A percentile compares a stretch with the other conserved stretches of the same genome.
These are phyloP conservation scores for Urtica urens DNA, from an alignment of 306 rosid genomes.

Conservation along the genomic window DNA sequence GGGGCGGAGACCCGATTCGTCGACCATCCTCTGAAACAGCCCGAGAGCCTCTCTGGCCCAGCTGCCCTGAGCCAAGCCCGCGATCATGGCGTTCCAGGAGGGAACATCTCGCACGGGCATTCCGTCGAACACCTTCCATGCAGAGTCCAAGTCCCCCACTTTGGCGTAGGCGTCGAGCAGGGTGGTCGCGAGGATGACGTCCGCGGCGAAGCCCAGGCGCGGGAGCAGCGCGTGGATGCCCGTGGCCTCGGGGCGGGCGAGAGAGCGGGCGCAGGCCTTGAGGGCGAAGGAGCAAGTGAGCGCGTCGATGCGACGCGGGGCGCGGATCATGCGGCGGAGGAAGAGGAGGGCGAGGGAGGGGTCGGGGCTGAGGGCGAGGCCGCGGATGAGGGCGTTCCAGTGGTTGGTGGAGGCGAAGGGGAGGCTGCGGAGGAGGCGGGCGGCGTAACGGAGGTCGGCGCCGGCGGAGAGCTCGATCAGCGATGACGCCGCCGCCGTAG, in stretches of 20 bases:
- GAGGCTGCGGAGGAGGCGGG: constrained; percentile 34
- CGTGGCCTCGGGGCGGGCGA: constrained; percentile 46
- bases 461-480: constrained; percentile 59
- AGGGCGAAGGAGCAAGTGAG: constrained; percentile 69
- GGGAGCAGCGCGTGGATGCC: constrained; percentile 59
- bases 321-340: constrained; percentile 38
- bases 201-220: constrained; percentile 48
- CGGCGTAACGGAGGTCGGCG: constrained; percentile 46
- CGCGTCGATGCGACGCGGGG: constrained; percentile 44
- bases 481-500: constrained; percentile 43
- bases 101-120: constrained; percentile 56
- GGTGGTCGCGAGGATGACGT: constrained; percentile 48
- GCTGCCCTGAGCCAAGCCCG: constrained; percentile 78
- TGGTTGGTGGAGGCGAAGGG: constrained; percentile 38
- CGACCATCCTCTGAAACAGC: constrained; percentile 55
- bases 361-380: constrained; percentile 57
- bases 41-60: constrained; percentile 48
- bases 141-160: constrained; percentile 41
- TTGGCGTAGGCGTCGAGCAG: constrained; percentile 68
- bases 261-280: constrained; percentile 74
- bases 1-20: constrained; percentile 48
- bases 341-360: constrained; percentile 56
- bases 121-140: constrained; percentile 69
- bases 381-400: constrained; percentile 75
- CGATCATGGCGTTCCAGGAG: constrained; percentile 68